Evolutionary conservation across 805 yeast species (phyloP).

Genomic region (Spathaspora hagerdaliae): DNA sequence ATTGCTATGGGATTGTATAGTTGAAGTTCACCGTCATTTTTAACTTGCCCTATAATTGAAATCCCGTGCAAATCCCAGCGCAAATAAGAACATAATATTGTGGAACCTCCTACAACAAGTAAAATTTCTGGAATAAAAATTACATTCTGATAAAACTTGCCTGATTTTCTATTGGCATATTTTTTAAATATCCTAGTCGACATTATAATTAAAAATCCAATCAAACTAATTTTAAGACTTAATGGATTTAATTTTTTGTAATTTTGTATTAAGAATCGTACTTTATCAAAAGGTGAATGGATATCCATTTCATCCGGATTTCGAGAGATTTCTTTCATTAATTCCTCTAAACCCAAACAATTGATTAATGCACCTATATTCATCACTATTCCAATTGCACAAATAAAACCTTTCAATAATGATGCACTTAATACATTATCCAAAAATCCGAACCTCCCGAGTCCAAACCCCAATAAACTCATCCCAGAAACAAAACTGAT

Average conservation of each 20-base stretch:
- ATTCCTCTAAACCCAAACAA: conserved; percentile 59
- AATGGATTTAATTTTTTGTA: conserved; percentile 46
- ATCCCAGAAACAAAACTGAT: conserved; percentile 76
- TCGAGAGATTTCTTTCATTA: conserved; percentile 36
- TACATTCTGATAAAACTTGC: conserved; percentile 27
- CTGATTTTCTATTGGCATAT: conserved; percentile 17
- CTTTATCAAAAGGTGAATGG: conserved; percentile 66
- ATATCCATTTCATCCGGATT: conserved; percentile 33
- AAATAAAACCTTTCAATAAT: conserved; percentile 39
- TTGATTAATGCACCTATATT: conserved; percentile 62
- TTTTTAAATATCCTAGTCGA: conserved; percentile 39
- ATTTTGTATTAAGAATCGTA: conserved; percentile 52
- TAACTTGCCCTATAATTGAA: conserved; percentile 65
- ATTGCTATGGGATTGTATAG: conserved; percentile 55
- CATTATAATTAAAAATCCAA: conserved; percentile 47
- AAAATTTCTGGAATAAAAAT: conserved; percentile 83
- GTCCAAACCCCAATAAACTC: conserved; percentile 65
- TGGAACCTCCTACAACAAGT: conserved; percentile 60
- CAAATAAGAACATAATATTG: conserved; percentile 45
- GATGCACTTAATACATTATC: conserved; percentile 40
- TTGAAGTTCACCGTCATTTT: conserved; percentile 44
- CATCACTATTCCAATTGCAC: conserved; percentile 45
- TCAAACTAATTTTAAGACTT: conserved; percentile 58
- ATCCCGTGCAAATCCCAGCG: conserved; percentile 56
- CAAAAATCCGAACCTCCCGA: conserved; percentile 77